A percentile compares a stretch with the other conserved stretches of the same genome.
Evolutionary conservation across 306 rosid species (phyloP).

Genomic region (Rosa multiflora): DNA sequence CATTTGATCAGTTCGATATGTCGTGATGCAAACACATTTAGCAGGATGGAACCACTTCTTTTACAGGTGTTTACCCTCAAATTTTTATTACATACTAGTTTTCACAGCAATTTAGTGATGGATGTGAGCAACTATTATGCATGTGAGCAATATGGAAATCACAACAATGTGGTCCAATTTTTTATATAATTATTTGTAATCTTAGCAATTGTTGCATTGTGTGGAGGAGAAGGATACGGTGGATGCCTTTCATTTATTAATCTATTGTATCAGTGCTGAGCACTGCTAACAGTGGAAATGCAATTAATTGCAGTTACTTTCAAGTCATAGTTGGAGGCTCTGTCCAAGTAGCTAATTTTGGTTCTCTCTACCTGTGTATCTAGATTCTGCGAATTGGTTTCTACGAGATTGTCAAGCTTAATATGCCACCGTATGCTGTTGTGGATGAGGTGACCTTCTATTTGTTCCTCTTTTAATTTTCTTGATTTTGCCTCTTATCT

Average conservation of each 20-base stretch:
- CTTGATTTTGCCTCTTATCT: background rate
- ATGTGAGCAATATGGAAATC: background rate
- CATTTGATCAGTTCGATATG: constrained; percentile 70
- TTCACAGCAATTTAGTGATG: background rate
- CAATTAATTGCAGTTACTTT: constrained; percentile 1
- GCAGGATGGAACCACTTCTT: constrained; percentile 79
- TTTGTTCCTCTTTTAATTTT: background rate
- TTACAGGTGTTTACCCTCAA: constrained; percentile 55
- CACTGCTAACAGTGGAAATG: background rate
- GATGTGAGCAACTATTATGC: no score
- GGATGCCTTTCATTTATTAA: background rate
- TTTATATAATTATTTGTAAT: background rate
- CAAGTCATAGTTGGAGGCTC: background rate
- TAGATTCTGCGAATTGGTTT: constrained; percentile 80
- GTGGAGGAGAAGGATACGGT: background rate
- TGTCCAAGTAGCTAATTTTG: constrained; percentile 5
- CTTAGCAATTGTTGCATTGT: background rate
- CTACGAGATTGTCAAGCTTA: constrained; percentile 79
- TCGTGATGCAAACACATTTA: constrained; percentile 53
- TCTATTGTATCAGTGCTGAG: background rate
- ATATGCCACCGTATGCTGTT: constrained; percentile 88
- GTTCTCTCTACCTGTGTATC: constrained; percentile 19
- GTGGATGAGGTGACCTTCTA: constrained; percentile 70
- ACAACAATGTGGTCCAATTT: background rate
- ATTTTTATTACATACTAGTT: constrained; percentile 12